Base-by-base conservation (phyloP, 2,329 filamentous ascomycete species). In the Epichloe amarillans region DNA sequence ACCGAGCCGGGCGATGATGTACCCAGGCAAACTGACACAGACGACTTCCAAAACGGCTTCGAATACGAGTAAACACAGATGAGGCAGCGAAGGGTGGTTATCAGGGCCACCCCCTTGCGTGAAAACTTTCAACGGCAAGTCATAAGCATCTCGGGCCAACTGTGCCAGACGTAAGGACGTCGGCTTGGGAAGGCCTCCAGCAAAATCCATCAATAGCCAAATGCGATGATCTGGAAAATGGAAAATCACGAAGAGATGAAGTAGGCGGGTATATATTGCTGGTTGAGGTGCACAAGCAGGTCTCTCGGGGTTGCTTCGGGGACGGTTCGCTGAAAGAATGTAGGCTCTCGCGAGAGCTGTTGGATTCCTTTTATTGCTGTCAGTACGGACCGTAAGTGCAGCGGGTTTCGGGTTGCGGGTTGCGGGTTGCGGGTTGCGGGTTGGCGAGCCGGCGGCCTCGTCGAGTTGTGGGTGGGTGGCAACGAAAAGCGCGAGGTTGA, bases 21-120 rank as follows among this genome's bases (percentile, higher is more conserved):
- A 98, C 30, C 93, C 93, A 0, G 93, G 93, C 58, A 96, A 70
- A 66, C 86, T 91, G 65, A 98, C 90, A 64, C 90, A 97, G 47
- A 98, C 86, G 23, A 97, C 91, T 64, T 96, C 89, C 62, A 96
- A 75, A 30, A 96, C 90, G 11, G 93, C 93, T 69, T 95, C 90
- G 62, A 95, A 95, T 58, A 97, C 90, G 53, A 95, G 82, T 26
- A 94, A 74, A 39, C 82, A 76, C 33, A 95, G 75, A 60, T 89
- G 77, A 52, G 72, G 73, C 55, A 88, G 73, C 49, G 84, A 75
- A 14, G 84, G 83, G 56, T 88, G 83, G 17, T 74, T 69, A 3
- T 74, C 70, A 57, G 77, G 72, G 52, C 37, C 42, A 11, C 68
- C 48, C 65, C 65, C 64, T 53, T 66, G 63, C 5, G 37, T 35